Conservation (phyloP, 2,329 filamentous ascomycete genomes). For the Talaromyces funiculosus region DNA sequence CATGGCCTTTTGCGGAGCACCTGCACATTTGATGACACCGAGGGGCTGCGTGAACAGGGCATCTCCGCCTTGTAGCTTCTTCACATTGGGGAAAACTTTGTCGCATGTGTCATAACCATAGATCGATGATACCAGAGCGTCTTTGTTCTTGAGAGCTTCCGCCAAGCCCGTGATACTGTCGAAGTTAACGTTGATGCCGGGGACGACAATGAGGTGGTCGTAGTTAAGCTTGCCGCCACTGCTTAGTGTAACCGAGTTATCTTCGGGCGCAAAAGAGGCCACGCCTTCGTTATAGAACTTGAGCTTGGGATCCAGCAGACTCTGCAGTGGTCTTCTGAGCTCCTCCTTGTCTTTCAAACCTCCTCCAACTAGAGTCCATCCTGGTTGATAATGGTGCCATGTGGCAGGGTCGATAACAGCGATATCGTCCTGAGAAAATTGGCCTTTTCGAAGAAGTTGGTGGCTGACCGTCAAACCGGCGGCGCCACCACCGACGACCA, state of each 20-base stretch:
- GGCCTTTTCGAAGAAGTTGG: constrained; percentile 57
- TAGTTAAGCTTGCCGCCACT: constrained; percentile 55
- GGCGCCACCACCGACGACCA: constrained; percentile 61
- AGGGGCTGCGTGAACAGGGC: constrained; percentile 58
- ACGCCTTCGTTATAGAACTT: constrained; percentile 55
- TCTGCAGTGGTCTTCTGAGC: constrained; percentile 47
- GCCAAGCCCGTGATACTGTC: constrained; percentile 51
- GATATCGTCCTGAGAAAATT: constrained; percentile 55
- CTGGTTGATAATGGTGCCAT: constrained; percentile 64
- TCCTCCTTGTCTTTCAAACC: constrained; percentile 60
- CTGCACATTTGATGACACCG: constrained; percentile 56
- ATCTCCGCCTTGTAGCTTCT: constrained; percentile 45
- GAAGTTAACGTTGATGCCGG: constrained; percentile 51
- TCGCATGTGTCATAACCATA: constrained; percentile 53
- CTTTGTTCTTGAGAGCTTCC: constrained; percentile 48
- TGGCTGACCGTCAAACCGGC: constrained; percentile 62
- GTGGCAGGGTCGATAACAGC: constrained; percentile 58
- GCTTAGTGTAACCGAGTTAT: constrained; percentile 52
- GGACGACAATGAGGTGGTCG: constrained; percentile 59
- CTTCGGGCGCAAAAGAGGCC: constrained; percentile 47
- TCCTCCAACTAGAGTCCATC: constrained; percentile 64
- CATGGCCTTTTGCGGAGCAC: constrained; percentile 58
- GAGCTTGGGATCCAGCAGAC: constrained; percentile 55
- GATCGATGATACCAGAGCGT: constrained; percentile 50
- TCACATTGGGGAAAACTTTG: constrained; percentile 49